Evolutionary conservation across 2,329 filamentous ascomycete genomes (phyloP).

Genomic region (Pyrenophora tritici-repentis): DNA sequence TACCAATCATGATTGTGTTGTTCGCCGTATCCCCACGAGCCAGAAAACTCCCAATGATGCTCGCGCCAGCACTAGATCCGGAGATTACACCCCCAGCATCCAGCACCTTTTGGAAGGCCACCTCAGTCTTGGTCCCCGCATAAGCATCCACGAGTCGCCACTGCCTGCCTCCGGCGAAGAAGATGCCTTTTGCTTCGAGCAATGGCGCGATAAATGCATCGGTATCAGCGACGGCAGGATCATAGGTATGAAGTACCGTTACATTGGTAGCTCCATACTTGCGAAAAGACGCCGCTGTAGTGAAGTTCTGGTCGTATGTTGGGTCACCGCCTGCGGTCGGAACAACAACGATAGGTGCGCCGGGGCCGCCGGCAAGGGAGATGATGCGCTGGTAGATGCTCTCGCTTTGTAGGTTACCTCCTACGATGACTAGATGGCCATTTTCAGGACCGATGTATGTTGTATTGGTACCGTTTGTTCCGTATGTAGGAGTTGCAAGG

Average conservation of each 20-base stretch:
- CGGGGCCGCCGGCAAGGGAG: constrained; percentile 27
- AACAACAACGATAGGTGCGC: constrained; percentile 29
- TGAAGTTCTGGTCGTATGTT: constrained; percentile 26
- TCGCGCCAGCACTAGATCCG: constrained; percentile 31
- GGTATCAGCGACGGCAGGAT: constrained; percentile 27
- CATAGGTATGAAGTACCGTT: constrained; percentile 33
- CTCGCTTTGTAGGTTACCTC: constrained; percentile 30
- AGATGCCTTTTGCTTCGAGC: constrained; percentile 25
- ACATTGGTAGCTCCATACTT: constrained; percentile 29
- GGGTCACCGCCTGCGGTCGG: constrained; percentile 32
- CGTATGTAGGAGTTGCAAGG: constrained; percentile 11
- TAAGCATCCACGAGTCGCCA: constrained; percentile 35
- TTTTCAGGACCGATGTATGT: constrained; percentile 31
- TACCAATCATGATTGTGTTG: constrained; percentile 31
- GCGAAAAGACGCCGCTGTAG: constrained; percentile 23
- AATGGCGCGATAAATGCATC: constrained; percentile 30
- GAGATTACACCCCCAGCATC: constrained; percentile 28
- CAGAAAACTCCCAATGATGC: constrained; percentile 30
- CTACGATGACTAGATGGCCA: constrained; percentile 31
- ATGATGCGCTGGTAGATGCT: constrained; percentile 36
- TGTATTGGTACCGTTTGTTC: constrained; percentile 10
- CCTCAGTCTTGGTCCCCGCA: constrained; percentile 30
- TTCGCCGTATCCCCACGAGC: constrained; percentile 29
- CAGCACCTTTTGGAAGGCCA: constrained; percentile 25
- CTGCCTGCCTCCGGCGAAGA: constrained; percentile 32